These are phyloP conservation scores for Ballota nigra DNA, from an alignment of 257 asterid species.

Conservation along the genomic window DNA sequence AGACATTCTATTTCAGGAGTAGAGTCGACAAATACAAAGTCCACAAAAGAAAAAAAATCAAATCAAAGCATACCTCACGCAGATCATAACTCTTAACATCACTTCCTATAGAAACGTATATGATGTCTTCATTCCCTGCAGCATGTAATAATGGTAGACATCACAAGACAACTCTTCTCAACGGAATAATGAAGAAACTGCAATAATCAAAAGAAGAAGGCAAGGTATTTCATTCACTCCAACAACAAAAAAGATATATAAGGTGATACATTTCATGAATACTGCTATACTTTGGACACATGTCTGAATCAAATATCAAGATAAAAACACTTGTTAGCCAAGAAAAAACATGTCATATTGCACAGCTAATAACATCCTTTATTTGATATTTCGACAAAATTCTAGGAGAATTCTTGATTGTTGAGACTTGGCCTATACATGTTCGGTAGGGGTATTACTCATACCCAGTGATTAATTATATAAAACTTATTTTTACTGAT, in stretches of 20 bases:
- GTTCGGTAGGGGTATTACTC: no score
- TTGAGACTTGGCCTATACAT: no score
- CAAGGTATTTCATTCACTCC: neutral
- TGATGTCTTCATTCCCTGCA: constrained; percentile 82
- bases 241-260: constrained; percentile 10
- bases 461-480: no score
- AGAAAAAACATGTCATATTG: neutral
- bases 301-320: neutral
- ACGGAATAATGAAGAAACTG: no score
- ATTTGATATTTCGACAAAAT: neutral
- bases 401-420: no score
- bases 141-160: constrained; percentile 17
- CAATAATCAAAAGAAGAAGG: no score
- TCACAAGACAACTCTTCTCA: neutral
- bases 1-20: neutral
- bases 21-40: neutral
- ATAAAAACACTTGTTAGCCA: neutral
- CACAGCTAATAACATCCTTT: neutral
- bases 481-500: no score
- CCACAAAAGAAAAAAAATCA: neutral
- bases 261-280: neutral
- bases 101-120: constrained; percentile 65
- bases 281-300: neutral
- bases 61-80: constrained; percentile 50
- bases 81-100: constrained; percentile 76